Evolutionary conservation across 768 basidiomycete genomes (phyloP).

Genomic region (Kockovaella imperatae): DNA sequence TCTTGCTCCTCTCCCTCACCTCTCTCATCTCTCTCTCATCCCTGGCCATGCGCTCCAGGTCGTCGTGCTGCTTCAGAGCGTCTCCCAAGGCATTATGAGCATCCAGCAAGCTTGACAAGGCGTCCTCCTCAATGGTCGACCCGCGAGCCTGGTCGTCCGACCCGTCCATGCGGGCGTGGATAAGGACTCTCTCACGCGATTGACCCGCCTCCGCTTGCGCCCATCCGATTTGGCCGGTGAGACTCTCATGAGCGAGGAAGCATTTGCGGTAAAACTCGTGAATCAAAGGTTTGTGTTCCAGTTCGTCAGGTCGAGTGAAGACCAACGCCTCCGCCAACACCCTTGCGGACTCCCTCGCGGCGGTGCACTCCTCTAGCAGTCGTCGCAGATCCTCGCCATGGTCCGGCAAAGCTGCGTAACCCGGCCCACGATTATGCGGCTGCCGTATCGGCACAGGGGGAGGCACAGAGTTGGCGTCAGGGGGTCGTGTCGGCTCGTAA

Average conservation of each 20-base stretch:
- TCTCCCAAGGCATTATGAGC: constrained; percentile 66
- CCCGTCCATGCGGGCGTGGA: neutral
- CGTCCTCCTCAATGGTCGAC: constrained; percentile 61
- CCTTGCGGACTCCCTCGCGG: constrained; percentile 71
- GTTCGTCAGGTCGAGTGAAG: constrained; percentile 62
- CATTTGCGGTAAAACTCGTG: constrained; percentile 81
- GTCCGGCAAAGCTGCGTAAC: constrained; percentile 53
- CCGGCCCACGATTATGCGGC: constrained; percentile 31
- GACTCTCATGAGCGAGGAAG: constrained; percentile 70
- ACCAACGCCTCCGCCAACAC: constrained; percentile 64
- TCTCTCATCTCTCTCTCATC: constrained; percentile 53
- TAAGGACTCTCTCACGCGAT: constrained; percentile 48
- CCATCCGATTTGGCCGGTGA: constrained; percentile 84
- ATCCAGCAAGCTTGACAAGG: constrained; percentile 63
- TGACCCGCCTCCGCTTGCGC: constrained; percentile 73
- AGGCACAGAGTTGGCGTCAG: constrained; percentile 19
- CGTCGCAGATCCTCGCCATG: constrained; percentile 73
- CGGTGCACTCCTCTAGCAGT: constrained; percentile 74
- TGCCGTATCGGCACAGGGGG: constrained; percentile 22
- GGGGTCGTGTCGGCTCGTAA: constrained; percentile 51
- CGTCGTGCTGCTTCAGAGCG: constrained; percentile 66
- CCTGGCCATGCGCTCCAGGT: constrained; percentile 60
- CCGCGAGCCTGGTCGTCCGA: constrained; percentile 18
- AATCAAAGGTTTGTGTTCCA: constrained; percentile 59
- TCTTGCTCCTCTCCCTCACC: constrained; percentile 62